Percentiles rank a stretch among this genome's conserved stretches.
Evolutionary conservation across 2,329 filamentous ascomycete genomes (phyloP).

Genomic region (Helotiales sp.): DNA sequence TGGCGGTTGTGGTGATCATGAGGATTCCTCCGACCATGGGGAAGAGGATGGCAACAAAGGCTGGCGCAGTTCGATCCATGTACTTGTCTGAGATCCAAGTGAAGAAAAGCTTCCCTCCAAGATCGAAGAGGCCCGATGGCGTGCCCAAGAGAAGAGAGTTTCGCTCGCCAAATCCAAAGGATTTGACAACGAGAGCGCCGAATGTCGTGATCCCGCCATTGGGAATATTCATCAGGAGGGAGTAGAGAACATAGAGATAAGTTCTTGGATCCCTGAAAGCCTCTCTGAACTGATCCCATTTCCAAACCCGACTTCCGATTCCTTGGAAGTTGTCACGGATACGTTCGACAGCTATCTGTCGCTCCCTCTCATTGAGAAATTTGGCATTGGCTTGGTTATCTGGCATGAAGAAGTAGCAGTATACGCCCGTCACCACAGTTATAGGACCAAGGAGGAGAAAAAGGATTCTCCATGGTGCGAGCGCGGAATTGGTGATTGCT

Average conservation of each 20-base stretch:
- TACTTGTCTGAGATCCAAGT: constrained; percentile 8
- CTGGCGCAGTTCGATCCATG: constrained; percentile 29
- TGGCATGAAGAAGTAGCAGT: constrained; percentile 9
- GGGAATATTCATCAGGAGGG: constrained; percentile 18
- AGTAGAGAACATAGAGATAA: constrained; percentile 17
- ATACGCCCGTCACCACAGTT: constrained; percentile 2
- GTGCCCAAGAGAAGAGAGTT: constrained; percentile 10
- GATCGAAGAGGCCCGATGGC: constrained; percentile 4
- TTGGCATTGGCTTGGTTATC: constrained; percentile 14
- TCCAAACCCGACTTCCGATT: constrained; percentile 20
- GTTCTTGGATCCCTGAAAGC: constrained; percentile 19
- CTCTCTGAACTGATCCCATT: constrained; percentile 19
- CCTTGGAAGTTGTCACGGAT: constrained; percentile 24
- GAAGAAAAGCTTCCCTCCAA: not conserved
- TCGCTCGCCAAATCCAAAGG: constrained; percentile 20
- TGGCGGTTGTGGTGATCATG: not conserved
- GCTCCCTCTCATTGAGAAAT: constrained; percentile 16
- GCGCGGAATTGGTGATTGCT: constrained; percentile 38
- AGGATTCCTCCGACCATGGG: not conserved
- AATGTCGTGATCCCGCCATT: constrained; percentile 25
- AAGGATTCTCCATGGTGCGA: constrained; percentile 43
- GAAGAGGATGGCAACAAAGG: constrained; percentile 31
- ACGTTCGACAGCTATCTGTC: constrained; percentile 18
- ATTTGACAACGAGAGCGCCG: constrained; percentile 20
- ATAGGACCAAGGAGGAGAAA: constrained; percentile 38